Evolutionary conservation across 164 flowering plant genomes (phyloP).

Genomic region (Sedum album): DNA sequence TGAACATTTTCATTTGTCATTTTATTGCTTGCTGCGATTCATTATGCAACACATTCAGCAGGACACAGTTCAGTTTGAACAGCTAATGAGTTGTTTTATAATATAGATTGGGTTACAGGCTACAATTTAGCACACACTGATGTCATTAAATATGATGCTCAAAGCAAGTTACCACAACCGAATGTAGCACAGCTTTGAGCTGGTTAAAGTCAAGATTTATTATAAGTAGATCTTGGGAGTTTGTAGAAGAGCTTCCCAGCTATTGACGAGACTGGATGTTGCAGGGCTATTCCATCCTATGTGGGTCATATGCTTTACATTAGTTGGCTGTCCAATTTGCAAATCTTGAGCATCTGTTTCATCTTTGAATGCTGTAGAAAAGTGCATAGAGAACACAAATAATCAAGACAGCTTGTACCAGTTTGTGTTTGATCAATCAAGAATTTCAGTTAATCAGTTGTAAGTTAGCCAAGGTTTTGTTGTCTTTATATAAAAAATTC

Average conservation of each 20-base stretch:
- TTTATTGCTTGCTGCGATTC: not conserved
- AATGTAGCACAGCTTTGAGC: not conserved
- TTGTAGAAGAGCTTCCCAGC: conserved; percentile 42
- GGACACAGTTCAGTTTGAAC: not conserved
- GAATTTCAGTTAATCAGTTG: no score
- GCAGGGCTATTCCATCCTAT: conserved; percentile 72
- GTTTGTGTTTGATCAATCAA: not conserved
- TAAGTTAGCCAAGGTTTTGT: no score
- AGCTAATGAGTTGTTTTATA: not conserved
- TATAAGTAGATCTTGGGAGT: conserved; percentile 11
- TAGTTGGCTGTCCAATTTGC: conserved; percentile 87
- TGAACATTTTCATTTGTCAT: conserved; percentile 3
- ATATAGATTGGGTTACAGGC: not conserved
- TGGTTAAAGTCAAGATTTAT: conserved; percentile 1
- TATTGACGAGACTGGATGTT: conserved; percentile 24
- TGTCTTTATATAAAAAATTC: not conserved
- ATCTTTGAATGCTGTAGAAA: conserved; percentile 12
- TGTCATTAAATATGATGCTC: conserved; percentile 3
- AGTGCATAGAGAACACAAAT: not conserved
- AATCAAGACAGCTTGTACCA: not conserved
- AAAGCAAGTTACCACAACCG: not conserved
- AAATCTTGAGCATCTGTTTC: conserved; percentile 41
- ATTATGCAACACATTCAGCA: not conserved
- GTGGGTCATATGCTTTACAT: conserved; percentile 85
- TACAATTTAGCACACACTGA: not conserved